Base-by-base conservation (phyloP, 805 yeast genomes). In the Myxozyma geophila region DNA sequence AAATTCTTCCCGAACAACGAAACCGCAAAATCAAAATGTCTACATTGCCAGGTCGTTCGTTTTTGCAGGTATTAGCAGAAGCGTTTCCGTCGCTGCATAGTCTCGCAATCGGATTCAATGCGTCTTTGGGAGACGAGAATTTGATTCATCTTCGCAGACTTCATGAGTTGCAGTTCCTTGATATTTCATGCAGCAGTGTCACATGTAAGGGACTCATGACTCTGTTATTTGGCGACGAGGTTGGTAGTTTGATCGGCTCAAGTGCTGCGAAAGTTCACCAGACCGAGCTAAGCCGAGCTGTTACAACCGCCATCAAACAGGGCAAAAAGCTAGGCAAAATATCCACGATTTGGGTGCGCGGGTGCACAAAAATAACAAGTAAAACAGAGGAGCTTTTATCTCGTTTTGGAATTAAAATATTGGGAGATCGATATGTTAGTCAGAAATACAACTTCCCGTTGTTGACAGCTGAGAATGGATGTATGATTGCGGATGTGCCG, bases 341-440 rank as follows among this genome's bases (percentile, higher is more conserved):
- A 13, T 10, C 21, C 2, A 53, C 48, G 36, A 23, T 53, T 13
- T 53, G 57, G 57, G 28, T 53, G 3, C 21, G 57, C 40, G 57
- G 57, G 10, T 53, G 57, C 23, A 10, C 19, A 19, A 53, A 53
- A n/a, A 53, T 53, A 41, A 48, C 57, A 9, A 53, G 10, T 15
- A 41, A 12, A 17, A 7, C 41, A 10, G 48, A 28, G 13, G 39
- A 15, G 3, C 7, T 41, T 10, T 10, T 41, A 15, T 15, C 23
- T 13, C 9, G 23, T 13, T 53, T 17, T 41, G 48, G 39, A 5
- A 28, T 53, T 28, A 19, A 13, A 21, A 10, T 53, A 9, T 15
- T 53, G 4, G 44, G 35, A 12, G 57, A 53, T 41, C 33, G 39
- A 17, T 41, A 53, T 33, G 57, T 53, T 23, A 41, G 57, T 28